Percentiles rank a stretch among this genome's conserved stretches.
Conservation (phyloP, 768 basidiomycete species). For the Jaapia argillacea region DNA sequence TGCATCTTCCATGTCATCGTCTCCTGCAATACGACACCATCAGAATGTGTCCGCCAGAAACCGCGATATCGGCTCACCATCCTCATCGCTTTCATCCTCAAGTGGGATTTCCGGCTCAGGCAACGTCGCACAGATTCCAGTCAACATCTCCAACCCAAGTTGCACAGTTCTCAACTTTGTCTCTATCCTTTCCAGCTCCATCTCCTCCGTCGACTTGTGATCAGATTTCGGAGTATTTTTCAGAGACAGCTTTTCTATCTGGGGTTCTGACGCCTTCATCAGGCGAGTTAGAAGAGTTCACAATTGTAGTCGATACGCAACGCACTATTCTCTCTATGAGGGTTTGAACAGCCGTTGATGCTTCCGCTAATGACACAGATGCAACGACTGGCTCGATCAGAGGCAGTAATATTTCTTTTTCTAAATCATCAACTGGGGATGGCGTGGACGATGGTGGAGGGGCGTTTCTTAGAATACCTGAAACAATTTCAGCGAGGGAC, state of each 20-base stretch:
- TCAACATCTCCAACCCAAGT: conserved; percentile 81
- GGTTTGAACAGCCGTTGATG: conserved; percentile 37
- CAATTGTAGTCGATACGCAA: not conserved
- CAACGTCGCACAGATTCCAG: conserved; percentile 78
- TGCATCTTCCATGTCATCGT: conserved; percentile 27
- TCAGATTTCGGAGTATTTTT: conserved; percentile 68
- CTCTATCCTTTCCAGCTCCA: conserved; percentile 69
- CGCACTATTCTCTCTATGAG: conserved; percentile 44
- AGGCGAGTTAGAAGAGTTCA: not conserved
- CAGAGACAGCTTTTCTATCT: conserved; percentile 46
- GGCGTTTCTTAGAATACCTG: conserved; percentile 72
- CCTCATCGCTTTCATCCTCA: conserved; percentile 22
- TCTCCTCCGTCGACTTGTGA: conserved; percentile 58
- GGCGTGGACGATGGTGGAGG: conserved; percentile 67
- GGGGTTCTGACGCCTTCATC: conserved; percentile 35
- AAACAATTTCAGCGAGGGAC: not conserved
- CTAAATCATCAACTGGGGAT: conserved; percentile 54
- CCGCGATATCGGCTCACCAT: conserved; percentile 6
- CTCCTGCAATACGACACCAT: conserved; percentile 29
- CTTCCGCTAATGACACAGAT: conserved; percentile 43
- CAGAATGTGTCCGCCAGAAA: conserved; percentile 24
- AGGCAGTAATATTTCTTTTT: conserved; percentile 64
- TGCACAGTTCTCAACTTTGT: conserved; percentile 61
- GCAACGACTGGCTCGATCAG: conserved; percentile 57
- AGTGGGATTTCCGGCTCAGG: conserved; percentile 55